Percentiles rank a stretch among this genome's conserved stretches.
These are phyloP conservation scores for Tuber melanosporum DNA, from an alignment of 495 filamentous ascomycete genomes.

Conservation along the genomic window DNA sequence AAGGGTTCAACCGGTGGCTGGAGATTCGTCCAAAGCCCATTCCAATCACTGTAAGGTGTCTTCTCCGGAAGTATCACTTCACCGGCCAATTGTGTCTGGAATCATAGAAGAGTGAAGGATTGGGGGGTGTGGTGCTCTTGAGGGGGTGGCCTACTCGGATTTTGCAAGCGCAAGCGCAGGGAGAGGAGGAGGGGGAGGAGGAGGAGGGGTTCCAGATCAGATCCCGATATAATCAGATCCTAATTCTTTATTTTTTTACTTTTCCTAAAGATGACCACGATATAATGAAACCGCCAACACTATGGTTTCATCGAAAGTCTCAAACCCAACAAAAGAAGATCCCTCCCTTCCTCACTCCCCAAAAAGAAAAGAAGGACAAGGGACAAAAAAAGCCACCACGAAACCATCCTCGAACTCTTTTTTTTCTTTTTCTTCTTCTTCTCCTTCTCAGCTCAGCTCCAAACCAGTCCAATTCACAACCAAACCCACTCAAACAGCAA, in stretches of 20 bases:
- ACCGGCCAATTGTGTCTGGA: not conserved
- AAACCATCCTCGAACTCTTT: not conserved
- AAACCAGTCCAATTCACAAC: not conserved
- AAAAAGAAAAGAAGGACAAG: not conserved
- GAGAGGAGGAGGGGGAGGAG: not conserved
- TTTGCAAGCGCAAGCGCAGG: not conserved
- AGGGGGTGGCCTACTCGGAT: not conserved
- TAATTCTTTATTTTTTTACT: not conserved
- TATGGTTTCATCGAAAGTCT: not conserved
- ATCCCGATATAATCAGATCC: not conserved
- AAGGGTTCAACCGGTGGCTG: not conserved
- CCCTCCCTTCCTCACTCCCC: not conserved
- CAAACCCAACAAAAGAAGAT: not conserved
- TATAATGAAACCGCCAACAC: constrained; percentile 1
- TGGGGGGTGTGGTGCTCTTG: not conserved
- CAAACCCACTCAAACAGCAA: not conserved
- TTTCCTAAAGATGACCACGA: not conserved
- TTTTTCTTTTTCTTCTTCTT: not conserved
- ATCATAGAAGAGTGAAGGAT: not conserved
- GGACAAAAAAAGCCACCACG: not conserved
- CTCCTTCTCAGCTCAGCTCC: not conserved
- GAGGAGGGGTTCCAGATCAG: not conserved
- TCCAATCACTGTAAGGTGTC: not conserved
- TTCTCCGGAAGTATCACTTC: not conserved
- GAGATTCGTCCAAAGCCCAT: not conserved